A percentile compares a stretch with the other conserved stretches of the same genome.
phyloP scores from a whole-genome alignment of 2,329 filamentous ascomycete species.

The Proliferodiscus dingleyae region DNA sequence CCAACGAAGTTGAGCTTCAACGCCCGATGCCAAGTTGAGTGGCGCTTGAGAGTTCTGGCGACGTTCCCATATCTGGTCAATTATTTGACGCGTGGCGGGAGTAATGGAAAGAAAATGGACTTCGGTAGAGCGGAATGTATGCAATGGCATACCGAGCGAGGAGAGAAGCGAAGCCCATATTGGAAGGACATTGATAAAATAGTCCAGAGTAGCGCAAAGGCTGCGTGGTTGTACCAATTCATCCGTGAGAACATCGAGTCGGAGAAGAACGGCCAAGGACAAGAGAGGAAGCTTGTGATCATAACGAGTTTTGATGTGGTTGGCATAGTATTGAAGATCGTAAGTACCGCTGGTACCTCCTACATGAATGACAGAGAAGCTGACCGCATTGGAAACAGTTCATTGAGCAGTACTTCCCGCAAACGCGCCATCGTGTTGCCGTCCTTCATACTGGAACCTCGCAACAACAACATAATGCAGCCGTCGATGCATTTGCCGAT shows the following conservation, averaged over 20 bases:
- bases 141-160: not conserved
- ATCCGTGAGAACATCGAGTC: slow-evolving; percentile 3
- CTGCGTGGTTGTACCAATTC: slow-evolving; percentile 14
- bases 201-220: slow-evolving; percentile 16
- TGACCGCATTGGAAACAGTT: slow-evolving; percentile 11
- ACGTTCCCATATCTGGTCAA: slow-evolving; percentile 16
- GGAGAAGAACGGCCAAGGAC: slow-evolving; percentile 2
- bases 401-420: slow-evolving; percentile 10
- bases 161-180: slow-evolving; percentile 6
- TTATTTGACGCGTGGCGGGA: not conserved
- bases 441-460: slow-evolving; percentile 6
- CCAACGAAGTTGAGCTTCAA: slow-evolving; percentile 7
- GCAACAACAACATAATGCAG: slow-evolving; percentile 1
- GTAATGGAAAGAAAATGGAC: not conserved
- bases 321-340: slow-evolving; percentile 17
- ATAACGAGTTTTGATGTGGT: slow-evolving; percentile 14
- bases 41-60: slow-evolving; percentile 11
- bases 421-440: slow-evolving; percentile 6
- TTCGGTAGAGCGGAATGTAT: slow-evolving; percentile 12
- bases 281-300: slow-evolving; percentile 18
- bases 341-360: slow-evolving; percentile 1
- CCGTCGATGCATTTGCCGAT: slow-evolving; percentile 6
- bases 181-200: slow-evolving; percentile 9
- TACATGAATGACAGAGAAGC: not conserved
- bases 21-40: not conserved